phyloP scores from a whole-genome alignment of 345 rosid species.

The Heritiera littoralis region DNA sequence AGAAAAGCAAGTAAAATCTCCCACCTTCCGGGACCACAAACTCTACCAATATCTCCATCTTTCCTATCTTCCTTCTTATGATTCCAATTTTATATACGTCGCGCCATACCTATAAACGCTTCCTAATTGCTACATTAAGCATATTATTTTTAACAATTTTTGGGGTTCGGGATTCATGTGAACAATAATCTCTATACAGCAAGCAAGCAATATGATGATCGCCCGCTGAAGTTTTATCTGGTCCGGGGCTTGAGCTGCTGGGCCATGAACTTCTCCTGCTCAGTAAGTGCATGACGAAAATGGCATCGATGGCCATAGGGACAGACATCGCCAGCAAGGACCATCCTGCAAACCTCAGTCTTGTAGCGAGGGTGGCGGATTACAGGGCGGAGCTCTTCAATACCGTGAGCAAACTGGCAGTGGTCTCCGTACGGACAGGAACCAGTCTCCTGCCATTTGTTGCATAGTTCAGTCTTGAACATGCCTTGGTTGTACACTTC shows the following conservation, averaged over 20 bases:
- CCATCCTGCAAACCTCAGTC: conserved; percentile 85
- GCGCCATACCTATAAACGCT: conserved; percentile 6
- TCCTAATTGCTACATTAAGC: background rate
- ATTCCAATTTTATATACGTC: background rate
- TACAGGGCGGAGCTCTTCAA: conserved; percentile 63
- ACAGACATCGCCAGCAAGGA: conserved; percentile 65
- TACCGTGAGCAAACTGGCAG: no score
- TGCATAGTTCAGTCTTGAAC: conserved; percentile 91
- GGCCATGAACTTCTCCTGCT: conserved; percentile 47
- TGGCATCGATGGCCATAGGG: conserved; percentile 97
- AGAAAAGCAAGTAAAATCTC: background rate
- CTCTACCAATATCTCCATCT: background rate
- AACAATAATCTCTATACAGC: background rate
- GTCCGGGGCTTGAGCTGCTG: conserved; percentile 12
- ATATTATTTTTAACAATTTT: background rate
- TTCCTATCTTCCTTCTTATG: background rate
- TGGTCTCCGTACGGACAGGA: no score
- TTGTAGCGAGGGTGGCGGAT: conserved; percentile 96
- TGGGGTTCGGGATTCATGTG: background rate
- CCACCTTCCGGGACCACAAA: conserved; percentile 12
- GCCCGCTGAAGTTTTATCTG: background rate
- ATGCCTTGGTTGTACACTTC: conserved; percentile 86
- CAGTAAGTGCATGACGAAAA: conserved; percentile 88
- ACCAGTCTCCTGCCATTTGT: conserved; percentile 32
- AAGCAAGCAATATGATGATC: conserved; percentile 9